These are phyloP conservation scores for Aspergillus ostianus DNA, from an alignment of 495 filamentous ascomycete species.

Conservation along the genomic window DNA sequence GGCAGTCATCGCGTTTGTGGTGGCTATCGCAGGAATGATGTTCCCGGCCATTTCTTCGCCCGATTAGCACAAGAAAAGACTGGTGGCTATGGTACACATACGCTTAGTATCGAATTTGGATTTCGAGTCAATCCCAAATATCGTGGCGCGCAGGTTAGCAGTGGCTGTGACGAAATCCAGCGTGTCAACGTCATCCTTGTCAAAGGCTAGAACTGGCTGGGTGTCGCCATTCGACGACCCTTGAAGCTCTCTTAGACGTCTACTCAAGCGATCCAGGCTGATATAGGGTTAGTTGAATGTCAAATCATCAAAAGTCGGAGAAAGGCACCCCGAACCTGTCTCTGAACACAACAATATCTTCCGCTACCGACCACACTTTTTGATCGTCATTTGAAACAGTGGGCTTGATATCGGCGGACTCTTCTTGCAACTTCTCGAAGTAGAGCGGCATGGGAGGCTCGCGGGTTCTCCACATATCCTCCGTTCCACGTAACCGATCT, in stretches of 20 bases:
- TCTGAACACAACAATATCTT: conserved; percentile 83
- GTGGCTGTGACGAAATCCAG: conserved; percentile 91
- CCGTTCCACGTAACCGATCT: conserved; percentile 77
- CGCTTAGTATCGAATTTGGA: conserved; percentile 96
- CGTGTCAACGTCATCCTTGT: conserved; percentile 96
- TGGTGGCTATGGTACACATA: conserved; percentile 25
- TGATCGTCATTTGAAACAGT: conserved; percentile 66
- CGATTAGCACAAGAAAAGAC: conserved; percentile 7
- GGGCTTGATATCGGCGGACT: conserved; percentile 48
- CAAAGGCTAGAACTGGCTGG: conserved; percentile 73
- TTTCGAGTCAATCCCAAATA: conserved; percentile 83
- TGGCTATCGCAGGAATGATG: conserved; percentile 98
- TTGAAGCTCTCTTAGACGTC: conserved; percentile 62
- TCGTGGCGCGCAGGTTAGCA: conserved; percentile 79
- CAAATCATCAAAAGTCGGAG: too few relatives aligned
- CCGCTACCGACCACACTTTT: conserved; percentile 71
- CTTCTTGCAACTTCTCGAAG: conserved; percentile 53
- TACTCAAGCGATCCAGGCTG: conserved; percentile 72
- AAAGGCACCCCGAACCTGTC: conserved; percentile 54
- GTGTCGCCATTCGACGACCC: conserved; percentile 45
- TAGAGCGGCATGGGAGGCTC: conserved; percentile 70
- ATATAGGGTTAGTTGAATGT: conserved; percentile 10
- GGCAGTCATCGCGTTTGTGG: conserved; percentile 95
- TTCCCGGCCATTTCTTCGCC: conserved; percentile 89
- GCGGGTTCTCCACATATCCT: conserved; percentile 93